A percentile compares a stretch with the other conserved stretches of the same genome.
phyloP scores from a whole-genome alignment of 768 basidiomycete genomes.

The Pleurotus pulmonarius region DNA sequence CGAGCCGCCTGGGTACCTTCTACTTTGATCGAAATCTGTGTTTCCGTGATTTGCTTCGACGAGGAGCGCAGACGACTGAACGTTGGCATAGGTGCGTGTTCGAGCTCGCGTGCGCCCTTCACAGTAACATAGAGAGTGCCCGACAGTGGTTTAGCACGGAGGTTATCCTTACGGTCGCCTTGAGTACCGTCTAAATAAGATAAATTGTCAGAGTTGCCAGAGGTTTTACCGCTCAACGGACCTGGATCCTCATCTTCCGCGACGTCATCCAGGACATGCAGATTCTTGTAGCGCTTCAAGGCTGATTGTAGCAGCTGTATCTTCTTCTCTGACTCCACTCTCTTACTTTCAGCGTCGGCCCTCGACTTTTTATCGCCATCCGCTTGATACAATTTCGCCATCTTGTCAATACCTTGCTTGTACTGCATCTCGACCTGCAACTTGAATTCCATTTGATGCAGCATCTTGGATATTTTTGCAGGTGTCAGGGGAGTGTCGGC shows the following conservation, averaged over 20 bases:
- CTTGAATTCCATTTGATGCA: slow-evolving; percentile 99
- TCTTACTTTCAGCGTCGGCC: slow-evolving; percentile 90
- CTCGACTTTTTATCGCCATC: slow-evolving; percentile 97
- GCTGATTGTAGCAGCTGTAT: slow-evolving; percentile 90
- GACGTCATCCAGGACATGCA: slow-evolving; percentile 88
- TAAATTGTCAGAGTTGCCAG: not conserved
- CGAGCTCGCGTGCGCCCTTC: slow-evolving; percentile 89
- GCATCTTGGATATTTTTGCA: slow-evolving; percentile 95
- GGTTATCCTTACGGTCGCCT: slow-evolving; percentile 87
- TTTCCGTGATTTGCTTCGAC: slow-evolving; percentile 78
- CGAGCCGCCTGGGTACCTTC: slow-evolving; percentile 92
- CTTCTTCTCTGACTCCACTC: slow-evolving; percentile 93
- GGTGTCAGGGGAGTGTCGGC: slow-evolving; percentile 96
- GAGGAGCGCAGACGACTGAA: slow-evolving; percentile 62
- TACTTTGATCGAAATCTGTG: slow-evolving; percentile 90
- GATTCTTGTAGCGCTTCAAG: slow-evolving; percentile 92
- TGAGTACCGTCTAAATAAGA: slow-evolving; percentile 45
- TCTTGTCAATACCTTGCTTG: slow-evolving; percentile 98
- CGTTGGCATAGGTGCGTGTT: slow-evolving; percentile 80
- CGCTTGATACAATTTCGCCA: slow-evolving; percentile 93
- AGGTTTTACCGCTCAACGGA: slow-evolving; percentile 25
- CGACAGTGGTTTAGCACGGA: slow-evolving; percentile 90
- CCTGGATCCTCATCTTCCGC: slow-evolving; percentile 83
- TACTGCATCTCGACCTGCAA: slow-evolving; percentile 97
- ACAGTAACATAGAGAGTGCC: slow-evolving; percentile 89